Evolutionary conservation across 176 grass and related monocot species (phyloP).

Genomic region (Avena atlantica): DNA sequence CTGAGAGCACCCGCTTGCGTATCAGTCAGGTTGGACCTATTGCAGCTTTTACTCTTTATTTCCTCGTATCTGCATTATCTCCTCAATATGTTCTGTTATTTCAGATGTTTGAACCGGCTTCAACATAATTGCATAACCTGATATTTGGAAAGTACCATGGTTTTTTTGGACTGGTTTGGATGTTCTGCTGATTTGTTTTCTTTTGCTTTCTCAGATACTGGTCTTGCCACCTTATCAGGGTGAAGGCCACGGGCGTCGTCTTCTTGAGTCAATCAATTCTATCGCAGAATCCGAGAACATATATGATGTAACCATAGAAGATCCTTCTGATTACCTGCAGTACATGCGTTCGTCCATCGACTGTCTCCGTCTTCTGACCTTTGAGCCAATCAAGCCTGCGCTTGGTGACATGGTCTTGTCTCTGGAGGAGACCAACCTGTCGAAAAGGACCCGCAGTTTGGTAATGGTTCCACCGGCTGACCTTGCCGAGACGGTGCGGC

Average conservation of each 20-base stretch:
- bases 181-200: conserved; percentile 31
- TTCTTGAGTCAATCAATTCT: conserved; percentile 83
- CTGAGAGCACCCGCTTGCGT: conserved; percentile 73
- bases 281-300: conserved; percentile 75
- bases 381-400: conserved; percentile 64
- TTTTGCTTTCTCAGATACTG: conserved; percentile 66
- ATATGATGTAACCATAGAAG: conserved; percentile 84
- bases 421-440: conserved; percentile 73
- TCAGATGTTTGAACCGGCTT: conserved; percentile 10
- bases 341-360: conserved; percentile 81
- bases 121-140: background rate
- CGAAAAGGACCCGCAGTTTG: conserved; percentile 56
- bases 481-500: conserved; percentile 57
- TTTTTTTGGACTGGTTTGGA: background rate
- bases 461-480: conserved; percentile 55
- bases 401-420: conserved; percentile 51
- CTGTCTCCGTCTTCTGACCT: conserved; percentile 64
- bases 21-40: conserved; percentile 72
- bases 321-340: conserved; percentile 93
- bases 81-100: conserved; percentile 10
- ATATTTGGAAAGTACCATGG: conserved; percentile 13
- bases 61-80: conserved; percentile 27
- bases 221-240: conserved; percentile 86
- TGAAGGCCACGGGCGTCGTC: conserved; percentile 74
- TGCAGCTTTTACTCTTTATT: conserved; percentile 26